These are phyloP conservation scores for Staphylotrichum tortipilum DNA, from an alignment of 495 filamentous ascomycete species.

Conservation along the genomic window DNA sequence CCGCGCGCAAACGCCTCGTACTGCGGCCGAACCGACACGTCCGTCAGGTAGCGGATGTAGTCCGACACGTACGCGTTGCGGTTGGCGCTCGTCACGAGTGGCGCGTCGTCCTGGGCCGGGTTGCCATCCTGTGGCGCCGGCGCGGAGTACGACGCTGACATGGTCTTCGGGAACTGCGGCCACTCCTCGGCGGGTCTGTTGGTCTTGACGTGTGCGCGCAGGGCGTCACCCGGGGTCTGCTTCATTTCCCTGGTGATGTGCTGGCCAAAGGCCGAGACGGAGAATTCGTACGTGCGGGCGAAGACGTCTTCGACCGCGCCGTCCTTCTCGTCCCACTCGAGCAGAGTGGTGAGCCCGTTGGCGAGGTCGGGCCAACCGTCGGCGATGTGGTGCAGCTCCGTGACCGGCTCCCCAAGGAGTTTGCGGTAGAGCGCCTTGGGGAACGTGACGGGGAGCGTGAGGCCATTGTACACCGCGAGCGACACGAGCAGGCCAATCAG, in stretches of 20 bases:
- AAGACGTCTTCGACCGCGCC: conserved; percentile 77
- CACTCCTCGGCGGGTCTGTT: conserved; percentile 17
- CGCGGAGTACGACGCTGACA: conserved; percentile 3
- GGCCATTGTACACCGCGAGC: conserved; percentile 87
- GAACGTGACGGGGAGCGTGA: conserved; percentile 82
- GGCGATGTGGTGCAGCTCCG: conserved; percentile 60
- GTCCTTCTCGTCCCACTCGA: conserved; percentile 63
- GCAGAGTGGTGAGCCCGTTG: conserved; percentile 59
- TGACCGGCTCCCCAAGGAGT: conserved; percentile 57
- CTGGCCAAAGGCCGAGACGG: conserved; percentile 58
- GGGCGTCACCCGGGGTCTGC: background rate
- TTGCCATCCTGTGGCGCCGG: conserved; percentile 25
- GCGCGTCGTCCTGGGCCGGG: conserved; percentile 38
- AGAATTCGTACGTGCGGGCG: conserved; percentile 74
- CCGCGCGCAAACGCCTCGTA: conserved; percentile 72
- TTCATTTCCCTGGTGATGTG: conserved; percentile 43
- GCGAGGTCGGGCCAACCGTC: conserved; percentile 83
- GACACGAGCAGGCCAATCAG: conserved; percentile 79
- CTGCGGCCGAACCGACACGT: conserved; percentile 67
- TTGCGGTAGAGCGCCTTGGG: conserved; percentile 77
- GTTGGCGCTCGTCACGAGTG: conserved; percentile 66
- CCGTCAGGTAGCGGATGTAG: conserved; percentile 78
- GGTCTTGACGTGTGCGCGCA: background rate
- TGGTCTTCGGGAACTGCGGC: conserved; percentile 32
- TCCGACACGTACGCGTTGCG: conserved; percentile 72